Evolutionary conservation across 495 filamentous ascomycete genomes (phyloP), one percentile per base, ranked within the genome.

Genomic region (Hypoxylon fuscum): DNA sequence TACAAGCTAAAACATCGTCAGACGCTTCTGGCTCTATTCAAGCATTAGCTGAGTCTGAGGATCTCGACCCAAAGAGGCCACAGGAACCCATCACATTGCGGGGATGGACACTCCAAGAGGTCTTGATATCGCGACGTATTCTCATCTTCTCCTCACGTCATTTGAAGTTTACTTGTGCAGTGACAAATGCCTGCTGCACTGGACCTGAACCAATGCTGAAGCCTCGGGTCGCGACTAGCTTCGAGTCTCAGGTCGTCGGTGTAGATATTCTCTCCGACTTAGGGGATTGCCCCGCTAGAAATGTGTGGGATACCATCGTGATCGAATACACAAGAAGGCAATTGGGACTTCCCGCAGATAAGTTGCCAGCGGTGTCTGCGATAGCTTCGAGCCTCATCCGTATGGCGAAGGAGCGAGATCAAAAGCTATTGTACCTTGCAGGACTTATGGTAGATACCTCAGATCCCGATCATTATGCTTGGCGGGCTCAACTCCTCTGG

Each of bases 21-120:
- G 64, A 59, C 10, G 22, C 37, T 10, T 2, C 21, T 1, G 59
- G 64, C 11, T 40, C 11, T 17, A 38, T 68, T 12, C 64, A 63
- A 23, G 53, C 32, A 12, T 8, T 58, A 9, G 32, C n/a, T 1
- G 48, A 54, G 22, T 21, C 43, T 3, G 53, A 64, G 6, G 29
- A 53, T 25, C 56, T 51, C 40, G 59, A 59, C 29, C 1, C 14
- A 2, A 9, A 35, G 29, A 48, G 42, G 0, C 41, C 48, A 7
- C 47, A 49, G 17, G 56, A 64, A 18, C 68, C 68, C 18, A 52
- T 62, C 10, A 27, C 50, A 29, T 9, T 31, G 4, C 52, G 68
- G 12, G 68, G 68, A n/a, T 71, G 68, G 68, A 69, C 66, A 1
- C 51, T 68, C 1, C 68, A 71, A 23, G 68, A 71, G 40, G 37